Base-by-base conservation (phyloP, 148 eudicot species). In the Selenicereus undatus region DNA sequence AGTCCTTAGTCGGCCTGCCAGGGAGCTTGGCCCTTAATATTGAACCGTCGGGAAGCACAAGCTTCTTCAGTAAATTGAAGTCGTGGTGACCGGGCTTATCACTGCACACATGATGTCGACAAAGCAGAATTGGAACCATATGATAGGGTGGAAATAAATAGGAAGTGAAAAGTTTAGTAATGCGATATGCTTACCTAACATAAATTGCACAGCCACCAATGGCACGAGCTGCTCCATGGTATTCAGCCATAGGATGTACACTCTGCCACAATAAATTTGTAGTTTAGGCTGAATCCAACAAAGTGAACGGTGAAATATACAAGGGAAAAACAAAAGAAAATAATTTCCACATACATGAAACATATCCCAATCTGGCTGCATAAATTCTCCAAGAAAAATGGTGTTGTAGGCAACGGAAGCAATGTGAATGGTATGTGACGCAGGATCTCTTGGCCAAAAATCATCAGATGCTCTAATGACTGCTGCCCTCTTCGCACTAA, bases 341-440 rank as follows among this genome's bases (percentile, higher is more conserved):
- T 43, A 10, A 52, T 52, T 48, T 74, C 71, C 30, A 76, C 95
- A 88, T 83, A 93, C 97, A 85, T 94, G 98, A 85, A 94, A 94
- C 98, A 94, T 94, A 87, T 94, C 98, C 98, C 98, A 94, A 84
- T 94, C 98, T 36, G 98, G 96, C 86, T 94, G 98, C 96, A 92
- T 92, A 76, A 94, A 94, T 78, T 94, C 98, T 71, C 98, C 98
- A 4, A 94, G 90, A 80, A 94, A 94, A 74, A 94, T 54, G 20
- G 94, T 89, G 79, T 94, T 94, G 81, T 94, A 94, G 20, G 98
- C 98, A 77, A 92, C 96, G 22, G 98, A 94, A 77, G 98, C 93
- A 84, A 94, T 92, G 83, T 92, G 98, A 79, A 94, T 92, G 11
- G 98, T 94, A 89, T 94, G 98, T 73, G 98, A 94, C n/a, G 98